Conservation (phyloP, 2,329 filamentous ascomycete species). For the Neonectria coccinea region DNA sequence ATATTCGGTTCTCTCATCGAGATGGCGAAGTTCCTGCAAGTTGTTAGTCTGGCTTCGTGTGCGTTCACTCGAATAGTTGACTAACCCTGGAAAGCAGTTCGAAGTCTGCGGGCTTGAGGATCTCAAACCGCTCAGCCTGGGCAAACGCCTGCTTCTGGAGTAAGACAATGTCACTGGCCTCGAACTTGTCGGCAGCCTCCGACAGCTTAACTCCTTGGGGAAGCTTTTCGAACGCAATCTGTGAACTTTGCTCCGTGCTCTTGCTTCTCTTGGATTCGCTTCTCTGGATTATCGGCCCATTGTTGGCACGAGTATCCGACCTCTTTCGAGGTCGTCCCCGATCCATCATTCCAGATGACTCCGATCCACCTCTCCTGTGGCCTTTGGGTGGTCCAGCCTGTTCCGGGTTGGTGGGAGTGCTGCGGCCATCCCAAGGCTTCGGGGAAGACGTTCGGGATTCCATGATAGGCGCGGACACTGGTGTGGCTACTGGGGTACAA, state of each 20-base stretch:
- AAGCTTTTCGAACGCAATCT: slow-evolving; percentile 68
- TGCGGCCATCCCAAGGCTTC: slow-evolving; percentile 57
- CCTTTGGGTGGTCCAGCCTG: slow-evolving; percentile 32
- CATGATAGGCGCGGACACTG: slow-evolving; percentile 60
- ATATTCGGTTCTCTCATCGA: slow-evolving; percentile 85
- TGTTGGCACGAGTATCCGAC: slow-evolving; percentile 56
- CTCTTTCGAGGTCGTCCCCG: slow-evolving; percentile 71
- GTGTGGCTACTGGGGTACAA: slow-evolving; percentile 59
- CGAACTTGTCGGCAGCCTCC: slow-evolving; percentile 64
- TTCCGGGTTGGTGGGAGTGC: slow-evolving; percentile 42
- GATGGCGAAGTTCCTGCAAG: slow-evolving; percentile 73
- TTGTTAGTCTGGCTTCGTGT: slow-evolving; percentile 18
- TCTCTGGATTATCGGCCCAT: slow-evolving; percentile 52
- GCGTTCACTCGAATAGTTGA: neutral
- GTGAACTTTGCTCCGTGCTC: slow-evolving; percentile 59
- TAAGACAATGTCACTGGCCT: slow-evolving; percentile 59
- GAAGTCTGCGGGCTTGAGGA: slow-evolving; percentile 72
- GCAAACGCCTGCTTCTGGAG: slow-evolving; percentile 71
- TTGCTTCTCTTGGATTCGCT: slow-evolving; percentile 58
- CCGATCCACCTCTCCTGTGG: slow-evolving; percentile 67
- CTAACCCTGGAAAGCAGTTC: slow-evolving; percentile 72
- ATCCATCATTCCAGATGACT: slow-evolving; percentile 70
- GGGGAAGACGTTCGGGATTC: slow-evolving; percentile 58
- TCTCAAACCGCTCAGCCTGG: slow-evolving; percentile 72
- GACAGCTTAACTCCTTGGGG: slow-evolving; percentile 67